Percentiles rank a stretch among this genome's conserved stretches.
These are phyloP conservation scores for Hortiboletus campestris DNA, from an alignment of 768 basidiomycete species.

Conservation along the genomic window DNA sequence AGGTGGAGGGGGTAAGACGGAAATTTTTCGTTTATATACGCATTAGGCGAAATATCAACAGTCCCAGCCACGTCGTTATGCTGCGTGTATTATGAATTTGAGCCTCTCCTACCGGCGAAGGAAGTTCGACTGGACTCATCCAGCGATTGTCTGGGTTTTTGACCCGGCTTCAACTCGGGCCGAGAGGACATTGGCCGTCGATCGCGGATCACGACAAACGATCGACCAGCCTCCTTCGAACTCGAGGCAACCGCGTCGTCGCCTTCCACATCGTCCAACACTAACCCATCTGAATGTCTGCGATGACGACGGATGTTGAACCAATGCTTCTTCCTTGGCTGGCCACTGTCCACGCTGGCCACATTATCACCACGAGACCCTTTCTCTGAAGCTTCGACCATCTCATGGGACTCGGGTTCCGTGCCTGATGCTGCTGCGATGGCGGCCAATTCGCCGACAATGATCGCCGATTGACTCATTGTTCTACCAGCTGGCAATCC, in stretches of 20 bases:
- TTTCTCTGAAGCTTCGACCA: slow-evolving; percentile 20
- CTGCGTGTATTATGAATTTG: slow-evolving; percentile 21
- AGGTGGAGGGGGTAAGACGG: neutral
- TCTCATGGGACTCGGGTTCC: slow-evolving; percentile 18
- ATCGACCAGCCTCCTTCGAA: slow-evolving; percentile 43
- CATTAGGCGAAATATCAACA: slow-evolving; percentile 15
- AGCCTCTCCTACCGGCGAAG: slow-evolving; percentile 30
- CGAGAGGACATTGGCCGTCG: slow-evolving; percentile 38
- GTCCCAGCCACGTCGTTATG: neutral
- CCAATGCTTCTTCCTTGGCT: slow-evolving; percentile 69
- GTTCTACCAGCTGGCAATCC: slow-evolving; percentile 63
- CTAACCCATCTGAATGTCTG: slow-evolving; percentile 56
- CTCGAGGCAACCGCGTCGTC: slow-evolving; percentile 30
- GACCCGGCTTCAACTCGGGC: slow-evolving; percentile 22
- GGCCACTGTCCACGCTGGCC: slow-evolving; percentile 40
- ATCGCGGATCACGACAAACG: slow-evolving; percentile 73
- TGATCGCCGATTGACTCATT: slow-evolving; percentile 80
- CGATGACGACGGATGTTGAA: slow-evolving; percentile 60
- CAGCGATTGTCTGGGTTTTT: slow-evolving; percentile 27
- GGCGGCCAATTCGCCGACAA: slow-evolving; percentile 56
- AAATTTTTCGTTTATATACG: slow-evolving; percentile 10
- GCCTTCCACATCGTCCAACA: slow-evolving; percentile 27
- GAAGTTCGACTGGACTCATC: slow-evolving; percentile 30
- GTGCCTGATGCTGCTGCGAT: slow-evolving; percentile 18
- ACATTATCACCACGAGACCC: slow-evolving; percentile 18